phyloP scores from a whole-genome alignment of 1,139 yeast genomes.

The Zygoascus sp. region DNA sequence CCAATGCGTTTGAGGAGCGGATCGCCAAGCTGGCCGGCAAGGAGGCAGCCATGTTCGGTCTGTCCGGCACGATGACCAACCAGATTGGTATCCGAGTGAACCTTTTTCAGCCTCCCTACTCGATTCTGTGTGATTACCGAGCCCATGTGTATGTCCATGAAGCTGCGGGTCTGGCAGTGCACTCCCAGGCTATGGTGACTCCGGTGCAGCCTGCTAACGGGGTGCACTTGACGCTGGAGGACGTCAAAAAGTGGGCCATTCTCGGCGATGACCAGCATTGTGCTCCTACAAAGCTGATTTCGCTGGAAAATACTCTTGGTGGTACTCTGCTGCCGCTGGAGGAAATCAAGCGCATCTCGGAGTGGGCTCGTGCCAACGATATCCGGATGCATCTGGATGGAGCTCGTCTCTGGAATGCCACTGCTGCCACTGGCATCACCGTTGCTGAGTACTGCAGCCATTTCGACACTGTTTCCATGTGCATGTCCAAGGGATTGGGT shows the following conservation, averaged over 20 bases:
- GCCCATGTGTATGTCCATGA: slow-evolving; percentile 81
- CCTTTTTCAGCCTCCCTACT: slow-evolving; percentile 79
- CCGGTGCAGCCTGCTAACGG: slow-evolving; percentile 78
- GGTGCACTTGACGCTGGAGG: slow-evolving; percentile 71
- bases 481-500: slow-evolving; percentile 86
- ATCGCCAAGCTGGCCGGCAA: slow-evolving; percentile 74
- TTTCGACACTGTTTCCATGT: slow-evolving; percentile 85
- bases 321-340: slow-evolving; percentile 80
- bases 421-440: slow-evolving; percentile 66
- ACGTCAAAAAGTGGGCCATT: slow-evolving; percentile 57
- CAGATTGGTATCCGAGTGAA: slow-evolving; percentile 81
- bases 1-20: slow-evolving; percentile 58
- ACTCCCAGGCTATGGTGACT: slow-evolving; percentile 88
- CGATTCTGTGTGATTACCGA: slow-evolving; percentile 77
- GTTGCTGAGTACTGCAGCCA: slow-evolving; percentile 67
- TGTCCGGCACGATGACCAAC: slow-evolving; percentile 86
- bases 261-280: slow-evolving; percentile 81
- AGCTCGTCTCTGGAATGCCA: slow-evolving; percentile 93
- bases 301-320: slow-evolving; percentile 83
- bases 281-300: slow-evolving; percentile 82
- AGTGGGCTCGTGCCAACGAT: slow-evolving; percentile 61
- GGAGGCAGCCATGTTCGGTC: slow-evolving; percentile 78
- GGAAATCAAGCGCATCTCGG: slow-evolving; percentile 68
- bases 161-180: slow-evolving; percentile 86
- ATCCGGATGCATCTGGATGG: slow-evolving; percentile 84